Percentiles rank a stretch among this genome's conserved stretches.
These are phyloP conservation scores for Tuber aestivum DNA, from an alignment of 495 filamentous ascomycete species.

Conservation along the genomic window DNA sequence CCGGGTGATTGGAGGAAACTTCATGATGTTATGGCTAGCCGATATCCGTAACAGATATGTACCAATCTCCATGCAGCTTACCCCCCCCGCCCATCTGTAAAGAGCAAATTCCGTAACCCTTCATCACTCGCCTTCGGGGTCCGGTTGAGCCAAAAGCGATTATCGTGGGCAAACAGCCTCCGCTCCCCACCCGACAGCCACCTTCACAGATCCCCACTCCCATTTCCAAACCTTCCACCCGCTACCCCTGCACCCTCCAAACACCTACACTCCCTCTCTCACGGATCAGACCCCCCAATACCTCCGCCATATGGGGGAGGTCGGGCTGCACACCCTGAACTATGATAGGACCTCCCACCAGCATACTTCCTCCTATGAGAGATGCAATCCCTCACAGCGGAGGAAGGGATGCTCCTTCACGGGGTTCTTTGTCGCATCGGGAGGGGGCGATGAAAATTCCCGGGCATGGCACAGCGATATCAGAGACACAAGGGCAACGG, in stretches of 20 bases:
- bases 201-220: slow-evolving; percentile 10
- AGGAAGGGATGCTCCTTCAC: slow-evolving; percentile 50
- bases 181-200: neutral
- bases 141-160: neutral
- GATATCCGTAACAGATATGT: neutral
- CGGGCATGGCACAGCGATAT: slow-evolving; percentile 48
- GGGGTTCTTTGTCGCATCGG: slow-evolving; percentile 48
- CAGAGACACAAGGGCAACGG: slow-evolving; percentile 39
- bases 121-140: neutral
- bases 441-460: slow-evolving; percentile 47
- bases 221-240: slow-evolving; percentile 34
- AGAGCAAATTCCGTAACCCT: neutral
- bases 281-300: slow-evolving; percentile 43
- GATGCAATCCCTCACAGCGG: slow-evolving; percentile 48
- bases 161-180: neutral
- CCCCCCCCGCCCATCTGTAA: neutral
- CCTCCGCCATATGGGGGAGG: slow-evolving; percentile 49
- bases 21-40: neutral
- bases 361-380: slow-evolving; percentile 50
- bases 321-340: slow-evolving; percentile 49
- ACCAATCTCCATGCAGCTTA: neutral
- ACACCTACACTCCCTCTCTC: slow-evolving; percentile 20
- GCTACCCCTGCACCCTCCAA: slow-evolving; percentile 35
- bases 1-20: neutral
- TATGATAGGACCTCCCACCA: slow-evolving; percentile 46